phyloP scores from a whole-genome alignment of 345 rosid genomes.

The Eucalyptus camaldulensis region DNA sequence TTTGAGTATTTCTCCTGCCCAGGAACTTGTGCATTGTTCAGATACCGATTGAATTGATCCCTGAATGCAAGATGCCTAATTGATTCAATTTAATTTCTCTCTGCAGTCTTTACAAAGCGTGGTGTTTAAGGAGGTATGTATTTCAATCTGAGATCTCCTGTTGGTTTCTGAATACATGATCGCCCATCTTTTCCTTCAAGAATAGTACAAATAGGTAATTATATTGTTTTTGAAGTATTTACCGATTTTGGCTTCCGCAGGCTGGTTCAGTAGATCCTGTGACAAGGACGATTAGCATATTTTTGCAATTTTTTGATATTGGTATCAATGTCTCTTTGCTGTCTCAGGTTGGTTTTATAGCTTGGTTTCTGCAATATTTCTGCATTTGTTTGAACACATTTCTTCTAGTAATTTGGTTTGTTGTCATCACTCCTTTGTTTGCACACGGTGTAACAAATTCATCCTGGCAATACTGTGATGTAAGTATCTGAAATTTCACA shows the following conservation, averaged over 20 bases:
- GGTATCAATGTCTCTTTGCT: slow-evolving; percentile 81
- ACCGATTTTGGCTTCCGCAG: slow-evolving; percentile 22
- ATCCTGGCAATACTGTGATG: background rate
- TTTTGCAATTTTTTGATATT: slow-evolving; percentile 84
- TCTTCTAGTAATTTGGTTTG: background rate
- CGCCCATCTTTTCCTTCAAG: background rate
- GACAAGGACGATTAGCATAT: slow-evolving; percentile 79
- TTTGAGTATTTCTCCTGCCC: background rate
- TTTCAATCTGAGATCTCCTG: background rate
- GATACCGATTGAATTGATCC: background rate
- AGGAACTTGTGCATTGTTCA: background rate
- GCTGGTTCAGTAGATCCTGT: slow-evolving; percentile 96
- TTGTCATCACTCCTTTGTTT: background rate
- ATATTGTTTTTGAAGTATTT: background rate
- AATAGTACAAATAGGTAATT: background rate
- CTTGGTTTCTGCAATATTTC: background rate
- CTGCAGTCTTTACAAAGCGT: slow-evolving; percentile 96
- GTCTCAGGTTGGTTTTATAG: slow-evolving; percentile 60
- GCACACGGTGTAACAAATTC: background rate
- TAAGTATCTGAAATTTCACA: background rate
- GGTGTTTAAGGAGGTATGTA: slow-evolving; percentile 84
- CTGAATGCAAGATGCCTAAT: slow-evolving; percentile 1
- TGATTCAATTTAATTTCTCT: slow-evolving; percentile 1
- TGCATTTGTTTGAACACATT: background rate
- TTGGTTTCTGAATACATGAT: background rate